These are phyloP conservation scores for Eimeria sp. DNA, from an alignment of 169 alveolate genomes.

Conservation along the genomic window DNA sequence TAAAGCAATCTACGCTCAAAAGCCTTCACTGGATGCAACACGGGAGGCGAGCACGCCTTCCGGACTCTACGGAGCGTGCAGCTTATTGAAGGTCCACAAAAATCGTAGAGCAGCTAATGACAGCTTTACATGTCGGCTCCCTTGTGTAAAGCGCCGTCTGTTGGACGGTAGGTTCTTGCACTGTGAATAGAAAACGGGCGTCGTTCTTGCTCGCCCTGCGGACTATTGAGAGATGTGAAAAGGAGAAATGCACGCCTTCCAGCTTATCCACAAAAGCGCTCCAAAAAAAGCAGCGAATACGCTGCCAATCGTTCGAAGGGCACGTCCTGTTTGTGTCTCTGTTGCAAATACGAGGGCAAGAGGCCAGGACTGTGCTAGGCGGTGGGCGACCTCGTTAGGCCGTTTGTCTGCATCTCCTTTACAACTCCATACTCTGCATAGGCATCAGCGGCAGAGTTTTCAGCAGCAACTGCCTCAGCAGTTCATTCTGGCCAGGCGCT, in stretches of 20 bases:
- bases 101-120: neutral
- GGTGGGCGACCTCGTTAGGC: slow-evolving; percentile 10
- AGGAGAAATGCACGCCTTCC: slow-evolving; percentile 30
- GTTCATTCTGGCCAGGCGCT: neutral
- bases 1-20: neutral
- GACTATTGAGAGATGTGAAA: slow-evolving; percentile 7
- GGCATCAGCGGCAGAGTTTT: neutral
- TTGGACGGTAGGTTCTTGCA: neutral
- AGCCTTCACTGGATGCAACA: neutral
- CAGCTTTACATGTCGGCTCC: neutral
- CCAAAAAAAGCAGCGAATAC: slow-evolving; percentile 3
- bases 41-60: slow-evolving; percentile 6
- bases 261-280: slow-evolving; percentile 14
- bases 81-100: neutral
- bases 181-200: neutral
- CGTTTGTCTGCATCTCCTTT: neutral
- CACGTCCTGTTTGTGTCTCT: neutral
- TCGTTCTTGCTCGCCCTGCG: neutral
- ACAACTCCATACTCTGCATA: slow-evolving; percentile 1
- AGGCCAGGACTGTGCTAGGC: neutral
- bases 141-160: neutral
- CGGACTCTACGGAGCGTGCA: neutral
- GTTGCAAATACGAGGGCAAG: neutral
- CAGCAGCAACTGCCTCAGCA: slow-evolving; percentile 1
- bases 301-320: slow-evolving; percentile 14